Conservation (phyloP, 2,329 filamentous ascomycete species). For the Fusarium pseudocircinatum region DNA sequence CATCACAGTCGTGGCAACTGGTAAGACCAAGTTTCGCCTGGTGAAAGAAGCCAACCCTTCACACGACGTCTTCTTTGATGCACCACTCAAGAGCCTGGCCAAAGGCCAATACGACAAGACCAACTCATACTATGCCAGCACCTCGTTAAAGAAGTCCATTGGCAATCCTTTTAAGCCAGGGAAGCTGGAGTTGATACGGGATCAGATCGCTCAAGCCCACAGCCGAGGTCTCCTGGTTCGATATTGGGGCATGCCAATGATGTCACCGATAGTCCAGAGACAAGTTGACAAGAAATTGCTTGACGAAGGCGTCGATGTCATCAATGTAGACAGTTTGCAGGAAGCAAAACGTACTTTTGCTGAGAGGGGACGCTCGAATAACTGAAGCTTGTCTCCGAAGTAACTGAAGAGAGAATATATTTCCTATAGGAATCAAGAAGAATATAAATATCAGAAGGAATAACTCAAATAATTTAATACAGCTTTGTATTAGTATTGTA, state of each 20-base stretch:
- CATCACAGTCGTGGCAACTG: slow-evolving; percentile 75
- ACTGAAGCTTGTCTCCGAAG: not conserved
- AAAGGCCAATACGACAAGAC: slow-evolving; percentile 53
- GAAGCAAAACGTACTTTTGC: slow-evolving; percentile 42
- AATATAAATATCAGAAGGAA: not conserved
- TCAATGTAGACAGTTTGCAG: slow-evolving; percentile 70
- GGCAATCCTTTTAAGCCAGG: slow-evolving; percentile 57
- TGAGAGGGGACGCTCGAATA: not conserved
- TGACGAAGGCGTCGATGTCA: slow-evolving; percentile 66
- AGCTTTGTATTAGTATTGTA: not conserved
- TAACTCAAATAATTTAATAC: not conserved
- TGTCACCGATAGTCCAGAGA: slow-evolving; percentile 65
- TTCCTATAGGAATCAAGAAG: not conserved
- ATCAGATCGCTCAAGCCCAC: slow-evolving; percentile 62
- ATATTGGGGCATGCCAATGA: slow-evolving; percentile 69
- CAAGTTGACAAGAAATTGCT: slow-evolving; percentile 65
- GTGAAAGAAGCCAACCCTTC: slow-evolving; percentile 33
- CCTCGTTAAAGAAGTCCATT: slow-evolving; percentile 63
- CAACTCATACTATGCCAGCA: slow-evolving; percentile 75
- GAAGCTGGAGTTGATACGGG: slow-evolving; percentile 56
- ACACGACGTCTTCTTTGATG: slow-evolving; percentile 73
- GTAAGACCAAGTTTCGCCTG: slow-evolving; percentile 48
- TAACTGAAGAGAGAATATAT: not conserved
- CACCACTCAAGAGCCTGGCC: slow-evolving; percentile 61
- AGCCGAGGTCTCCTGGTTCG: slow-evolving; percentile 62